Evolutionary conservation across 2,329 filamentous ascomycete species (phyloP).

Genomic region (Botryotinia calthae): DNA sequence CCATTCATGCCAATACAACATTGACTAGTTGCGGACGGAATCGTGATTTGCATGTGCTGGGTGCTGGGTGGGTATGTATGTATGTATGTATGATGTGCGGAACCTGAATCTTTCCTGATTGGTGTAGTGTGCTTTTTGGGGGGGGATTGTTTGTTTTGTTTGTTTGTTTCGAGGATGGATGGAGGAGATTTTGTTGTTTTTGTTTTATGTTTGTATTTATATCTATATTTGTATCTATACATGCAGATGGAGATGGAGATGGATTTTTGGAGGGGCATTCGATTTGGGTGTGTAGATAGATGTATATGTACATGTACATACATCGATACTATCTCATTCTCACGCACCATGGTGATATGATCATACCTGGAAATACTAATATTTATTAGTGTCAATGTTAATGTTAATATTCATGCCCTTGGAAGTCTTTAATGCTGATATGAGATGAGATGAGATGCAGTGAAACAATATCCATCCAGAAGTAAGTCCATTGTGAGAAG

Average conservation of each 20-base stretch:
- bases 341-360: neutral
- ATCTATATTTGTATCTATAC: too few relatives aligned
- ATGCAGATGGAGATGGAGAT: too few relatives aligned
- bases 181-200: too few relatives aligned
- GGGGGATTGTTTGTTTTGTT: too few relatives aligned
- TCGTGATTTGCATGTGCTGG: neutral
- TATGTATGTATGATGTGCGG: neutral
- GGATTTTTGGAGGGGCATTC: too few relatives aligned
- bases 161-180: neutral
- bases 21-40: neutral
- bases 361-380: too few relatives aligned
- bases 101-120: slow-evolving; percentile 9
- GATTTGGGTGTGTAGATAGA: too few relatives aligned
- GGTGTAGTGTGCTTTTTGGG: neutral
- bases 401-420: neutral
- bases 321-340: neutral
- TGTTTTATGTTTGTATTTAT: too few relatives aligned
- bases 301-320: too few relatives aligned
- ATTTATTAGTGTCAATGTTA: neutral
- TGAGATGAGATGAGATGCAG: neutral
- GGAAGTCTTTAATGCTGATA: neutral
- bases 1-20: slow-evolving; percentile 2
- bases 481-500: too few relatives aligned
- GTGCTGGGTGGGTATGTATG: neutral
- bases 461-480: neutral